A percentile compares a stretch with the other conserved stretches of the same genome.
These are phyloP conservation scores for Ustilago trichophora DNA, from an alignment of 1,284 basidiomycete species.

Conservation along the genomic window DNA sequence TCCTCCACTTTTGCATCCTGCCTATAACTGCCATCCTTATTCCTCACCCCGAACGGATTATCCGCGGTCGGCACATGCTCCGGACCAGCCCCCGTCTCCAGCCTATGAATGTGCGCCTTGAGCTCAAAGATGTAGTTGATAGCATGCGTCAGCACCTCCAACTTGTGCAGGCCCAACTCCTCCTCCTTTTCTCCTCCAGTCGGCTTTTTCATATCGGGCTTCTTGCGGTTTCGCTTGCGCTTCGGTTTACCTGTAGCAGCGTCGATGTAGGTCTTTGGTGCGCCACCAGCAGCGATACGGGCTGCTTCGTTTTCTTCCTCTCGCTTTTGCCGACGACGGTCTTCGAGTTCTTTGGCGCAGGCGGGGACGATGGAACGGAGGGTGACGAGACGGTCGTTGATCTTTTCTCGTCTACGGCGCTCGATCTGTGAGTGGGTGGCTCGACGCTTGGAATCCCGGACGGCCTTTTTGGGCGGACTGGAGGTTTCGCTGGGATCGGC, in stretches of 20 bases:
- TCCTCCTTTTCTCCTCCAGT: conserved; percentile 50
- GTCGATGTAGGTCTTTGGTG: conserved; percentile 45
- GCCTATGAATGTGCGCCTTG: conserved; percentile 48
- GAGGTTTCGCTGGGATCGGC: background rate
- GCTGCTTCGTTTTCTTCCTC: conserved; percentile 52
- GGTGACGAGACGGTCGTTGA: conserved; percentile 64
- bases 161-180: conserved; percentile 58
- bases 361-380: conserved; percentile 61
- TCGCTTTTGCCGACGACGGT: conserved; percentile 40
- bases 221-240: conserved; percentile 52
- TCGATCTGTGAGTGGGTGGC: conserved; percentile 65
- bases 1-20: conserved; percentile 41
- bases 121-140: conserved; percentile 62
- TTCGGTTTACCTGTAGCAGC: conserved; percentile 53
- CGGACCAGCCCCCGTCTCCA: conserved; percentile 39
- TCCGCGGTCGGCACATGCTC: conserved; percentile 40
- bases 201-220: conserved; percentile 32
- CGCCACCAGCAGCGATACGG: conserved; percentile 39
- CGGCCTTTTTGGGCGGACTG: conserved; percentile 32
- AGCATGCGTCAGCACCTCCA: conserved; percentile 59
- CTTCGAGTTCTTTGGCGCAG: conserved; percentile 56
- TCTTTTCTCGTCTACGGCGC: conserved; percentile 63
- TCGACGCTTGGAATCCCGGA: conserved; percentile 52
- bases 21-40: conserved; percentile 20
- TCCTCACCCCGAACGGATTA: conserved; percentile 31